Evolutionary conservation across 768 basidiomycete species (phyloP).

Genomic region (Podaxis sp.): DNA sequence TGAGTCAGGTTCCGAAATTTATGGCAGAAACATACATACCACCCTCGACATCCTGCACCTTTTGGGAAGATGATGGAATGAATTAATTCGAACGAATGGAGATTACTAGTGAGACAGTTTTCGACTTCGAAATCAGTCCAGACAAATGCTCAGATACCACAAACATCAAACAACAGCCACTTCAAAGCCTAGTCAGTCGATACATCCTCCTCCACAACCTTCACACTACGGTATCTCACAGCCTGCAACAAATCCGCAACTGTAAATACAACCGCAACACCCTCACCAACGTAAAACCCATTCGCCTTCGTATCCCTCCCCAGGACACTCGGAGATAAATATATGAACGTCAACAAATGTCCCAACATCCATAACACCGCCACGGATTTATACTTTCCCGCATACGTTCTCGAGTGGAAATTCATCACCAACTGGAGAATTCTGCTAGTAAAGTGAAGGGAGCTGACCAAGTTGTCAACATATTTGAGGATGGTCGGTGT

Average conservation of each 20-base stretch:
- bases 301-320: neutral
- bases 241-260: slow-evolving; percentile 1
- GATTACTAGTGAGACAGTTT: no score
- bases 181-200: neutral
- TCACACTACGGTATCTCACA: neutral
- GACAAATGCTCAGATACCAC: neutral
- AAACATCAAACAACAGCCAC: neutral
- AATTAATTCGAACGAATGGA: no score
- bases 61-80: no score
- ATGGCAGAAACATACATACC: no score
- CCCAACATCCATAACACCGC: neutral
- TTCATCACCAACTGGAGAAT: slow-evolving; percentile 27
- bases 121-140: no score
- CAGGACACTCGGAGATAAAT: neutral
- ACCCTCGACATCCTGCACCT: no score
- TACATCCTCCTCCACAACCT: neutral
- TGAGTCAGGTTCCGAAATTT: no score
- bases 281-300: neutral
- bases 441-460: slow-evolving; percentile 16
- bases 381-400: slow-evolving; percentile 22
- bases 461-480: neutral
- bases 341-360: neutral
- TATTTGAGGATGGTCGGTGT: neutral
- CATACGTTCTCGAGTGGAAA: slow-evolving; percentile 21
- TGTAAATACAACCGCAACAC: neutral